Conservation (phyloP, 768 basidiomycete species). For the Mycena galopus region DNA sequence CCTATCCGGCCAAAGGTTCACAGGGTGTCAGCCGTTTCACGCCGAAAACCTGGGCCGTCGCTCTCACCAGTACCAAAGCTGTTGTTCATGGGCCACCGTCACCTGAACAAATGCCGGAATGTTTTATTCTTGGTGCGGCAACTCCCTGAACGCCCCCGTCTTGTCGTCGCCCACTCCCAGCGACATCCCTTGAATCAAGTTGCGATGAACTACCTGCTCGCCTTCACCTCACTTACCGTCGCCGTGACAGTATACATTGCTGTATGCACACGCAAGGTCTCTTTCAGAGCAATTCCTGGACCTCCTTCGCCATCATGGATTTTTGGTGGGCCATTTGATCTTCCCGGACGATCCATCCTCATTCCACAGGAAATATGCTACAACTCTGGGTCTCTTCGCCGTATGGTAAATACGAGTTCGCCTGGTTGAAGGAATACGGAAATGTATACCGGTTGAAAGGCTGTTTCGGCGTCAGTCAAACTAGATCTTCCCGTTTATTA, state of each 20-base stretch:
- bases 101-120: slow-evolving; percentile 1
- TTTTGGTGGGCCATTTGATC: not conserved
- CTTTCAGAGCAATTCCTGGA: slow-evolving; percentile 2
- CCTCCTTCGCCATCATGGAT: slow-evolving; percentile 1
- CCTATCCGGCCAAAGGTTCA: not conserved
- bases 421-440: slow-evolving; percentile 2
- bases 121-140: not conserved
- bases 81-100: not conserved
- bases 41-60: not conserved
- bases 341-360: slow-evolving; percentile 1
- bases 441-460: not conserved
- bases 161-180: not conserved
- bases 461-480: not conserved
- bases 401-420: slow-evolving; percentile 2
- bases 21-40: not conserved
- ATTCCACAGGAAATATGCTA: not conserved
- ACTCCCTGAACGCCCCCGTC: not conserved
- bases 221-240: not conserved
- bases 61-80: not conserved
- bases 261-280: not conserved
- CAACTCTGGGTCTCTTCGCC: not conserved
- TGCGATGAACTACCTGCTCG: not conserved
- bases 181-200: not conserved
- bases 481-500: not conserved
- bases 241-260: not conserved